Evolutionary conservation across 352 stramenopile species (phyloP), one percentile per base, ranked within the genome.

Genomic region (Phytophthora vignae): DNA sequence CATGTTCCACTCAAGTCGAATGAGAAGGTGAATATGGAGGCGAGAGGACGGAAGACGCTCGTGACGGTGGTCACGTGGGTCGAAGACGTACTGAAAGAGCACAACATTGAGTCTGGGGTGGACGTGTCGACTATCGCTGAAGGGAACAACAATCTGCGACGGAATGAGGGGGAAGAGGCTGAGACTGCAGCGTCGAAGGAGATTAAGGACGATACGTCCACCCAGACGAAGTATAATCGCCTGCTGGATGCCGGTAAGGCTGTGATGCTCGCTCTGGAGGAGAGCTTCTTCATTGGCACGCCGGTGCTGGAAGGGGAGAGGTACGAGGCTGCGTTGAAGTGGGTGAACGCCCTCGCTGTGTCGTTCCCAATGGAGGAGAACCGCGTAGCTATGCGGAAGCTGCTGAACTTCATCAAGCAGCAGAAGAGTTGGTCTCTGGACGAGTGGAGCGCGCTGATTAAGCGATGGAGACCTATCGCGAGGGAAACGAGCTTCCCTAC

Each of bases 361-460:
- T 72, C 79, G 1, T 93, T 94, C 67, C 85, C 85, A 40, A 52
- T 91, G n/a, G 75, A 89, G 40, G 66, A 73, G 22, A 94, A 94
- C 61, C 83, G 83, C 33, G 56, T 40, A 0, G 76, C 77, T 19
- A 83, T 92, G n/a, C 33, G 49, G 0, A 78, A 77, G 17, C 76
- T 93, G 17, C 63, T 70, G 3, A 55, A 78, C 21, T 60, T 52
- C 0, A 69, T 83, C 36, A 64, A 85, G 21, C 64, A 77, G 36
- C 70, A 82, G 17, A 60, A 71, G 21, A 70, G 56, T 19, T 94
- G 84, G 84, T 55, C 72, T 44, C 52, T 77, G 14, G 54, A 61
- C 4, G 78, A 79, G 48, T 94, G 86, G 86, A 63, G 69, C 22
- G 67, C 70, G 15, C 58, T 91, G 12, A 48, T 94, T 4, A 65